phyloP scores from a whole-genome alignment of 2,329 filamentous ascomycete species.

The Apiospora pterosperma region DNA sequence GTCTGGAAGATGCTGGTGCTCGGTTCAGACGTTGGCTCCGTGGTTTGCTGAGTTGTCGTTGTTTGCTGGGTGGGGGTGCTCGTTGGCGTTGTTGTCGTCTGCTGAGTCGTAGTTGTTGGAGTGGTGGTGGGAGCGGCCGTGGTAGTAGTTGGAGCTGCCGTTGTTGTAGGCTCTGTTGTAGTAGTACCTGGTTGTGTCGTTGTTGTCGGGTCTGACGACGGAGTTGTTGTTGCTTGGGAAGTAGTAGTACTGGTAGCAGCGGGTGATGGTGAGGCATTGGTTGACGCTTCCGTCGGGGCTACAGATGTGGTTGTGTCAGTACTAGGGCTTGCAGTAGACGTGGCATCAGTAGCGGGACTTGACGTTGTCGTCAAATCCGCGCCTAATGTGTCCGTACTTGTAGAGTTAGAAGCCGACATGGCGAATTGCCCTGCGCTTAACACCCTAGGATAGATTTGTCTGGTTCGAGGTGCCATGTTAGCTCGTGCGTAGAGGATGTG shows the following conservation, averaged over 20 bases:
- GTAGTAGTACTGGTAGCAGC: not conserved
- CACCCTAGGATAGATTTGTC: slow-evolving; percentile 8
- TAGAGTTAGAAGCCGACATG: slow-evolving; percentile 12
- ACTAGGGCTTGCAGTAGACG: not conserved
- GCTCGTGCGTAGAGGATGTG: not conserved
- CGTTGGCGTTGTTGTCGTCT: not conserved
- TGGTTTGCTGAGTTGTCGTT: slow-evolving; percentile 3
- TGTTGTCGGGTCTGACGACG: not conserved
- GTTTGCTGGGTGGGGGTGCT: slow-evolving; percentile 9
- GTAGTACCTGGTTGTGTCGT: not conserved
- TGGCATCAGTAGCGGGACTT: slow-evolving; percentile 7
- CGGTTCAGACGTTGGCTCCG: slow-evolving; percentile 7
- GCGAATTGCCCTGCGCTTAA: slow-evolving; percentile 11
- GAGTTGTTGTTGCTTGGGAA: not conserved
- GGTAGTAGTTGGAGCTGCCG: slow-evolving; percentile 2
- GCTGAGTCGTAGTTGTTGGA: slow-evolving; percentile 17
- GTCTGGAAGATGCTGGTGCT: slow-evolving; percentile 11
- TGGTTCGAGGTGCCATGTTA: slow-evolving; percentile 9
- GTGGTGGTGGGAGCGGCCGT: slow-evolving; percentile 18
- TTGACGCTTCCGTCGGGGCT: not conserved
- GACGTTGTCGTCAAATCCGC: slow-evolving; percentile 8
- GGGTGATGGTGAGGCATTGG: not conserved
- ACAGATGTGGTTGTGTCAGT: slow-evolving; percentile 2
- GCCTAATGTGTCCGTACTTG: slow-evolving; percentile 9
- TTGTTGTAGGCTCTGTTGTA: not conserved